phyloP scores from a whole-genome alignment of 306 rosid genomes.

The Ormosia semicastrata region DNA sequence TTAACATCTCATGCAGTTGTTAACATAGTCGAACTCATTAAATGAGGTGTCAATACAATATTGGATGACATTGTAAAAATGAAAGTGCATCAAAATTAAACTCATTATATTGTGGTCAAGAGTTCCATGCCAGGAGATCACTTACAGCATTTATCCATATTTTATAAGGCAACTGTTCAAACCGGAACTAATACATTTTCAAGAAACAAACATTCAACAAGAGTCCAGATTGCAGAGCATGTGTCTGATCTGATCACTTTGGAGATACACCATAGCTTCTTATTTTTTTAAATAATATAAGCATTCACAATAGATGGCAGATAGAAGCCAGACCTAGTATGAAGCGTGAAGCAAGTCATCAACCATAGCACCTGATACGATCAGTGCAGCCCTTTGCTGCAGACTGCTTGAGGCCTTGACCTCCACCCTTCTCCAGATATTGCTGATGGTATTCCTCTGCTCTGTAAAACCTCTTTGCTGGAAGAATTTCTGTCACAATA shows the following conservation, averaged over 20 bases:
- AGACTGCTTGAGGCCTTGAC: slow-evolving; percentile 57
- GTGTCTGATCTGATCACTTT: background rate
- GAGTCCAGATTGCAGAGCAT: background rate
- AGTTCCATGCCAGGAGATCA: background rate
- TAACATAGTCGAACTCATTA: background rate
- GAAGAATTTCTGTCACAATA: slow-evolving; percentile 81
- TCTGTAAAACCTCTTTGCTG: slow-evolving; percentile 76
- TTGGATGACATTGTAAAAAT: too few relatives aligned
- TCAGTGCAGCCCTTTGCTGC: slow-evolving; percentile 80
- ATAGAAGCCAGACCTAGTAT: background rate
- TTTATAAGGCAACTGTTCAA: background rate
- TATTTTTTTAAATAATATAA: background rate
- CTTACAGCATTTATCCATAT: background rate
- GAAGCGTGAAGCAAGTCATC: slow-evolving; percentile 10
- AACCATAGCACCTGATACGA: slow-evolving; percentile 86
- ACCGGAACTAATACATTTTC: background rate
- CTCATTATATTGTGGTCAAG: background rate
- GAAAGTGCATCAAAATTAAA: background rate
- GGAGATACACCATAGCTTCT: background rate
- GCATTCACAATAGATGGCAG: background rate
- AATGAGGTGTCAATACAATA: background rate
- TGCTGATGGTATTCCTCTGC: slow-evolving; percentile 98
- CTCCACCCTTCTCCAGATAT: slow-evolving; percentile 84
- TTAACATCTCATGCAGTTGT: background rate
- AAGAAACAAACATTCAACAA: background rate